A percentile compares a stretch with the other conserved stretches of the same genome.
Conservation (phyloP, 1,139 yeast species). For the Yamadazyma triangularis region DNA sequence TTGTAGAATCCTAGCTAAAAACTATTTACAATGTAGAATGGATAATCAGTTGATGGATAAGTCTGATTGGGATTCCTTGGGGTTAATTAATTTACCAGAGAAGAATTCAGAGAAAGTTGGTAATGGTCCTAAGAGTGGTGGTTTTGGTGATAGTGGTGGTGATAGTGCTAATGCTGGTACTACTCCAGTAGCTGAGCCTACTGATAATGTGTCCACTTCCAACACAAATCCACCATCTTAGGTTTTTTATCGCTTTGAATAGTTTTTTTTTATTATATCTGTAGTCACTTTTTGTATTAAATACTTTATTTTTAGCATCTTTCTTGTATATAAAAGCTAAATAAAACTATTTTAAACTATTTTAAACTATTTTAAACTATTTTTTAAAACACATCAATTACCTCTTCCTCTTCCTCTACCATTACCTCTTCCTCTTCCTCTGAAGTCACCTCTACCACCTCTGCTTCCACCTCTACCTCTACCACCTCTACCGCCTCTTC, state of each 20-base stretch:
- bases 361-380: not conserved
- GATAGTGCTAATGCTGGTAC: too few species aligned
- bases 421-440: slow-evolving; percentile 25
- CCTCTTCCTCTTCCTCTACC: slow-evolving; percentile 16
- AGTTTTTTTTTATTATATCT: too few species aligned
- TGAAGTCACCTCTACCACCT: slow-evolving; percentile 14
- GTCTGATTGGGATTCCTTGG: slow-evolving; percentile 79
- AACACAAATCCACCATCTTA: too few species aligned
- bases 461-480: slow-evolving; percentile 23
- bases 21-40: slow-evolving; percentile 84
- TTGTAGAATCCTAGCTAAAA: slow-evolving; percentile 79
- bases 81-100: slow-evolving; percentile 56
- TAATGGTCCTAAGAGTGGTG: too few species aligned
- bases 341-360: too few species aligned
- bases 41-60: slow-evolving; percentile 80
- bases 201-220: too few species aligned
- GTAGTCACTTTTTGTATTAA: too few species aligned
- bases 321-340: slow-evolving; percentile 2
- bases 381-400: slow-evolving; percentile 1
- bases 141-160: too few species aligned
- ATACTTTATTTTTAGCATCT: too few species aligned
- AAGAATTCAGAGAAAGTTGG: too few species aligned
- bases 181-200: too few species aligned
- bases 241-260: too few species aligned
- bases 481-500: slow-evolving; percentile 23